phyloP scores from a whole-genome alignment of 2,329 filamentous ascomycete species.

The Onygenales sp. region DNA sequence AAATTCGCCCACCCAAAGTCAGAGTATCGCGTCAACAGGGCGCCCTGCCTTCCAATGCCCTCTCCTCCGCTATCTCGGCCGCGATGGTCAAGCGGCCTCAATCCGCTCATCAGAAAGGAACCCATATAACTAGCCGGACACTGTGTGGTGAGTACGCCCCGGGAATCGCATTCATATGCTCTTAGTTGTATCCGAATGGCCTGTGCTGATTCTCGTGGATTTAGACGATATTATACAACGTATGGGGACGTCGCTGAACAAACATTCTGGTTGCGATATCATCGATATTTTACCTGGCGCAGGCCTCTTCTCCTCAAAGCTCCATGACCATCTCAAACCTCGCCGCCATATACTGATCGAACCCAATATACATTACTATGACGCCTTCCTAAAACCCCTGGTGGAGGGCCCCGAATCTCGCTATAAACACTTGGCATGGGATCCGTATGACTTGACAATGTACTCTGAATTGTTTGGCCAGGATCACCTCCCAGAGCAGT shows the following conservation, averaged over 20 bases:
- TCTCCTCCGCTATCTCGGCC: slow-evolving; percentile 13
- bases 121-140: slow-evolving; percentile 22
- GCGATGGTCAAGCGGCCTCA: neutral
- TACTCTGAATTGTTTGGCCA: slow-evolving; percentile 31
- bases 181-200: neutral
- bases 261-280: slow-evolving; percentile 70
- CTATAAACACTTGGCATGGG: slow-evolving; percentile 42
- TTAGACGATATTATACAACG: slow-evolving; percentile 60
- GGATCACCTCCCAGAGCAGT: slow-evolving; percentile 45
- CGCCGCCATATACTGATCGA: slow-evolving; percentile 79
- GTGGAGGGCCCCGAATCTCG: slow-evolving; percentile 38
- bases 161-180: too few relatives aligned
- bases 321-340: slow-evolving; percentile 67
- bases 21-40: neutral
- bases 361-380: slow-evolving; percentile 50
- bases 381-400: slow-evolving; percentile 52
- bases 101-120: slow-evolving; percentile 15
- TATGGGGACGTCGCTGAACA: slow-evolving; percentile 57
- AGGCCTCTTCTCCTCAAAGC: slow-evolving; percentile 67
- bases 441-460: slow-evolving; percentile 51
- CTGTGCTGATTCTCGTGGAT: neutral
- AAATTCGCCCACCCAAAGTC: too few relatives aligned
- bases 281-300: slow-evolving; percentile 77
- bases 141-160: slow-evolving; percentile 23
- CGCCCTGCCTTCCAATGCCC: slow-evolving; percentile 12